A percentile compares a stretch with the other conserved stretches of the same genome.
These are phyloP conservation scores for Knoxdaviesia capensis DNA, from an alignment of 2,329 filamentous ascomycete genomes.

Conservation along the genomic window DNA sequence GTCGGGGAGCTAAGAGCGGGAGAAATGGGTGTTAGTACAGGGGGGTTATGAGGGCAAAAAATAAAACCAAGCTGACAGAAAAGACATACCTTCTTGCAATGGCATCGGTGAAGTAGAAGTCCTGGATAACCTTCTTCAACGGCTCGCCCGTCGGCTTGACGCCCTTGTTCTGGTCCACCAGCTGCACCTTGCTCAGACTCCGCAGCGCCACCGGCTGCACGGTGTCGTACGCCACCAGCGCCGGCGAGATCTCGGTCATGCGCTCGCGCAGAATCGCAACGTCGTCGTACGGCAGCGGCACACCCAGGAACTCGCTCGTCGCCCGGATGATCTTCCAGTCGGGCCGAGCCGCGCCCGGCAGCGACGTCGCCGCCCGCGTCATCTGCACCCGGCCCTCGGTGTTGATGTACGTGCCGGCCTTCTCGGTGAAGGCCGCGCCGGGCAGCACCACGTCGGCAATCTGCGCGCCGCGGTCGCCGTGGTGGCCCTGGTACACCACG, in stretches of 20 bases:
- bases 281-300: constrained; percentile 80
- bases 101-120: constrained; percentile 96
- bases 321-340: constrained; percentile 99
- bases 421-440: constrained; percentile 91
- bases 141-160: constrained; percentile 49
- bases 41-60: background rate
- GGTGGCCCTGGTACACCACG: constrained; percentile 94
- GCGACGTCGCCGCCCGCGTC: constrained; percentile 70
- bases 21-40: background rate
- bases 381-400: constrained; percentile 93
- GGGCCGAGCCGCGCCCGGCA: constrained; percentile 76
- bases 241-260: constrained; percentile 87
- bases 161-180: constrained; percentile 93
- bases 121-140: constrained; percentile 71
- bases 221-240: constrained; percentile 75
- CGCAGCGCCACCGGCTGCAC: constrained; percentile 62
- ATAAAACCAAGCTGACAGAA: background rate
- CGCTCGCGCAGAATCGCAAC: constrained; percentile 75
- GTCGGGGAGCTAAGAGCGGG: constrained; percentile 61
- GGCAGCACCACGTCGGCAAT: constrained; percentile 87
- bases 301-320: constrained; percentile 73
- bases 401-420: constrained; percentile 90
- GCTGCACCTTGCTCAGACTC: constrained; percentile 73
- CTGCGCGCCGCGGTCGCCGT: constrained; percentile 84
- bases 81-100: constrained; percentile 75